Conservation (phyloP, 2,329 filamentous ascomycete genomes). For the Venturia effusa region DNA sequence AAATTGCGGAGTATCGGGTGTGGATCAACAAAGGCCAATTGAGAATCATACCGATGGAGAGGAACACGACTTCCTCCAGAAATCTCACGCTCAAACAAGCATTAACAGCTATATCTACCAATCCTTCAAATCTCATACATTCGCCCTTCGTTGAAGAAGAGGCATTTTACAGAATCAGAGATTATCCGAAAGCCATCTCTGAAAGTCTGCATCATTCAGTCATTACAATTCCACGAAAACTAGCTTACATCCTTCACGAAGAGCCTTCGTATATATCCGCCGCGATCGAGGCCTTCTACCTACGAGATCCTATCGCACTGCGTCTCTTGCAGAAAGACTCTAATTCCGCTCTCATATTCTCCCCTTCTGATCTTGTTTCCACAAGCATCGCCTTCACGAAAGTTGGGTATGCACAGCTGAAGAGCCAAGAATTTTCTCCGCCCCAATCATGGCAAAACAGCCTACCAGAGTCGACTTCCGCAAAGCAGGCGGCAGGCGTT, state of each 20-base stretch:
- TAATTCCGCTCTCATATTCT: slow-evolving; percentile 48
- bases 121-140: slow-evolving; percentile 51
- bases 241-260: slow-evolving; percentile 68
- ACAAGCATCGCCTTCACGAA: slow-evolving; percentile 75
- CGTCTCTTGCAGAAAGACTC: slow-evolving; percentile 48
- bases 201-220: slow-evolving; percentile 66
- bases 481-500: slow-evolving; percentile 26
- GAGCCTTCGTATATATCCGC: slow-evolving; percentile 68
- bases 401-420: slow-evolving; percentile 81
- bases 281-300: slow-evolving; percentile 83
- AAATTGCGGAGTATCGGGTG: slow-evolving; percentile 74
- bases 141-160: slow-evolving; percentile 71
- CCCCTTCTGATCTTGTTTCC: slow-evolving; percentile 67
- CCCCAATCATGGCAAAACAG: slow-evolving; percentile 46
- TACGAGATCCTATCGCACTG: slow-evolving; percentile 70
- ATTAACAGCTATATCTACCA: slow-evolving; percentile 45
- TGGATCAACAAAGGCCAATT: slow-evolving; percentile 78
- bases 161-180: slow-evolving; percentile 77
- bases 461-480: slow-evolving; percentile 23
- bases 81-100: slow-evolving; percentile 55
- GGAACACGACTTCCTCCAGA: slow-evolving; percentile 21
- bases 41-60: slow-evolving; percentile 51
- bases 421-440: slow-evolving; percentile 67
- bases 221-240: slow-evolving; percentile 65
- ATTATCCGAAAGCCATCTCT: slow-evolving; percentile 67